These are phyloP conservation scores for Colletotrichum viniferum DNA, from an alignment of 2,329 filamentous ascomycete genomes.

Conservation along the genomic window DNA sequence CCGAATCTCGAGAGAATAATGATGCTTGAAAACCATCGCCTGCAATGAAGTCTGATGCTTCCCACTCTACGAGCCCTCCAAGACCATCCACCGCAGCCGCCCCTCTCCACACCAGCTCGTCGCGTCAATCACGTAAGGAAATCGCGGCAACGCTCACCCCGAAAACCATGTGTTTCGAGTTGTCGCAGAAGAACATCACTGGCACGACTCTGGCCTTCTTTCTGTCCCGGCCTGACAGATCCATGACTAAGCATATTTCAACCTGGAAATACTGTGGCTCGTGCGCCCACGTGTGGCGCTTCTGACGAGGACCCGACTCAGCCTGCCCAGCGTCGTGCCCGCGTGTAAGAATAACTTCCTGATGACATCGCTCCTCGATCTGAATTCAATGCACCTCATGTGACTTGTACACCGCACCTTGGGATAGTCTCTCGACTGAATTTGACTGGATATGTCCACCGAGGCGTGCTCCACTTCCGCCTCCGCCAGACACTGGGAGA, in stretches of 20 bases:
- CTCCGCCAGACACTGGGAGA: neutral
- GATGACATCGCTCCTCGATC: too few species aligned
- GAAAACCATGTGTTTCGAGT: neutral
- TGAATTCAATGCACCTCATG: too few species aligned
- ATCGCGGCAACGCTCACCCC: neutral
- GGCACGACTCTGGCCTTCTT: neutral
- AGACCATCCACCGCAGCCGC: neutral
- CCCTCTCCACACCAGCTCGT: neutral
- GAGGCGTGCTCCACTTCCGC: neutral
- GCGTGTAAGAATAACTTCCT: too few species aligned
- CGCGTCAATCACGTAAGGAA: neutral
- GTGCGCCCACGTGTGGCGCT: neutral
- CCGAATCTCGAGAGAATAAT: neutral
- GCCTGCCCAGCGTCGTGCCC: too few species aligned
- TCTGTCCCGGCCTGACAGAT: neutral
- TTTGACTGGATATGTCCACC: neutral
- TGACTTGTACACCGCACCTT: too few species aligned
- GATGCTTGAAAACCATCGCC: neutral
- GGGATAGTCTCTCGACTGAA: neutral
- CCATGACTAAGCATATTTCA: neutral
- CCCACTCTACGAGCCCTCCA: neutral
- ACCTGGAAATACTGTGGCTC: neutral
- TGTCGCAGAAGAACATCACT: neutral
- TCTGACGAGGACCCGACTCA: neutral
- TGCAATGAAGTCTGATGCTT: neutral